Evolutionary conservation across 2,329 filamentous ascomycete genomes (phyloP).

Genomic region (Neophaeococcomyces aloes): DNA sequence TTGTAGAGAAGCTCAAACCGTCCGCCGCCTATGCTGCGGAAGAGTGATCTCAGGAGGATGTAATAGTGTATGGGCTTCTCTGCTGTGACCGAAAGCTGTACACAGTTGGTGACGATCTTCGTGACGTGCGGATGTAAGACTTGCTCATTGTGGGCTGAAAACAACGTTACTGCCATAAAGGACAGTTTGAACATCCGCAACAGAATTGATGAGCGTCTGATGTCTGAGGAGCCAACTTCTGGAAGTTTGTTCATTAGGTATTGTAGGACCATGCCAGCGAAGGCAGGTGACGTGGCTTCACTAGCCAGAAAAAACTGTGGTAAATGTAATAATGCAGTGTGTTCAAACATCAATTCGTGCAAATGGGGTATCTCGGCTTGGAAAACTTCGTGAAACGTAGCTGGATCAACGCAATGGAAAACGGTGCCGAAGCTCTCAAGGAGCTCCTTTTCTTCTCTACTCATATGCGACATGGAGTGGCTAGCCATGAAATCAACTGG

Average conservation of each 20-base stretch:
- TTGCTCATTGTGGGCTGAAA: slow-evolving; percentile 88
- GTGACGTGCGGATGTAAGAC: slow-evolving; percentile 92
- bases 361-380: slow-evolving; percentile 93
- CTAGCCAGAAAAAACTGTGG: slow-evolving; percentile 98
- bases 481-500: slow-evolving; percentile 89
- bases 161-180: slow-evolving; percentile 98
- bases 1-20: slow-evolving; percentile 98
- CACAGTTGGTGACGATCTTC: slow-evolving; percentile 93
- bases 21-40: slow-evolving; percentile 91
- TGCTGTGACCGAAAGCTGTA: slow-evolving; percentile 87
- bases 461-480: slow-evolving; percentile 86
- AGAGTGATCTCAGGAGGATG: slow-evolving; percentile 78
- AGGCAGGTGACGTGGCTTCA: slow-evolving; percentile 92
- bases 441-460: slow-evolving; percentile 93
- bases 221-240: slow-evolving; percentile 83
- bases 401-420: slow-evolving; percentile 96
- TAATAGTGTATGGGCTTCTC: slow-evolving; percentile 99
- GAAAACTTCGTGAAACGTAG: slow-evolving; percentile 97
- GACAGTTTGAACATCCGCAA: slow-evolving; percentile 92
- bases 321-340: slow-evolving; percentile 84
- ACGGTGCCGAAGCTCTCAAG: slow-evolving; percentile 96
- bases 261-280: slow-evolving; percentile 94
- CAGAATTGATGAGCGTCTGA: slow-evolving; percentile 85
- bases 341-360: slow-evolving; percentile 96
- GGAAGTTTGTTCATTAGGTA: slow-evolving; percentile 96